phyloP scores from a whole-genome alignment of 768 basidiomycete genomes.

The Chalciporus pseudorubinellus region DNA sequence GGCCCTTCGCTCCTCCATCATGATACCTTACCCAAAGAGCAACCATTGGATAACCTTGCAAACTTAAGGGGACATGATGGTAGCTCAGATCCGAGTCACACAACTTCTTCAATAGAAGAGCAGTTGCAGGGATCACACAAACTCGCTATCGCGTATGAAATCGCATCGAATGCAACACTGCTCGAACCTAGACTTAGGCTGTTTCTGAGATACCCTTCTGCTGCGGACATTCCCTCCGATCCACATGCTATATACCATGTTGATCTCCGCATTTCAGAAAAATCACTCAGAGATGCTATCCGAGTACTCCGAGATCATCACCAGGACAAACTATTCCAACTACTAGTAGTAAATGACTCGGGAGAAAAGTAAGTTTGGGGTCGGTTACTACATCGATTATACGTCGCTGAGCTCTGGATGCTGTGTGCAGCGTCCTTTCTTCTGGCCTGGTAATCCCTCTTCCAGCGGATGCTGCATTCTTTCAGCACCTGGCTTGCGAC shows the following conservation, averaged over 20 bases:
- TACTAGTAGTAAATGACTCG: conserved; percentile 9
- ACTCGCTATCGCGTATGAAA: conserved; percentile 52
- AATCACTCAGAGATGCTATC: conserved; percentile 3
- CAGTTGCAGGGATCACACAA: neutral
- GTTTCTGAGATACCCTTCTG: conserved; percentile 33
- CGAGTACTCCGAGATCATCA: conserved; percentile 2
- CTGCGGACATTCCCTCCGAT: neutral
- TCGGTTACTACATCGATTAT: neutral
- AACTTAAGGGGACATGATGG: conserved; percentile 1
- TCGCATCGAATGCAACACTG: conserved; percentile 43
- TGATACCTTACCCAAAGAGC: conserved; percentile 5
- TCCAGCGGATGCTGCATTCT: conserved; percentile 77
- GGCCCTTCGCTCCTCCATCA: conserved; percentile 25
- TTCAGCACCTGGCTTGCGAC: conserved; percentile 63
- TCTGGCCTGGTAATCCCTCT: conserved; percentile 64
- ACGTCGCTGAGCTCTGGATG: conserved; percentile 1
- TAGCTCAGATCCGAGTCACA: neutral
- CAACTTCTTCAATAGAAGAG: neutral
- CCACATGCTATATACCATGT: conserved; percentile 8
- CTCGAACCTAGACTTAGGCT: conserved; percentile 61
- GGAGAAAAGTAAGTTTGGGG: too few species aligned
- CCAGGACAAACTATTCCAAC: neutral
- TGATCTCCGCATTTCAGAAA: conserved; percentile 15
- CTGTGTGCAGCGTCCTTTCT: conserved; percentile 4
- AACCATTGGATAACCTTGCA: conserved; percentile 15